These are phyloP conservation scores for Xylaria hypoxylon DNA, from an alignment of 2,329 filamentous ascomycete genomes.

Conservation along the genomic window DNA sequence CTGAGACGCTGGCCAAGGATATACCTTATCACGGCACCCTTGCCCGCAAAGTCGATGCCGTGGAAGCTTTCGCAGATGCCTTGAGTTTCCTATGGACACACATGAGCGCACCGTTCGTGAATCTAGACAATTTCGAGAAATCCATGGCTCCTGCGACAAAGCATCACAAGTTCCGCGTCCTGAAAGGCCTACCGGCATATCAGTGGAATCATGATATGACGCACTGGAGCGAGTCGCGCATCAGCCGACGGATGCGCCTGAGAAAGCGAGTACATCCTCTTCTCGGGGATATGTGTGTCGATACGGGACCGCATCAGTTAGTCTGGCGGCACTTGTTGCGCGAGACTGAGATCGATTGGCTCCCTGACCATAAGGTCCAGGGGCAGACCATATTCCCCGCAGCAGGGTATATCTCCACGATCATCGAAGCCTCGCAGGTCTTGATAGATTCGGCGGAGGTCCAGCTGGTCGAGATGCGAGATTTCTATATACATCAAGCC, in stretches of 20 bases:
- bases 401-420: not conserved
- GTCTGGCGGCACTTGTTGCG: not conserved
- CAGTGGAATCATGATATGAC: slow-evolving; percentile 34
- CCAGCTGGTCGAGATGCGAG: not conserved
- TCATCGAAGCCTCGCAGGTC: not conserved
- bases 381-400: not conserved
- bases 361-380: not conserved
- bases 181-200: slow-evolving; percentile 37
- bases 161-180: not conserved
- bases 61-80: not conserved
- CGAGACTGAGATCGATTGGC: not conserved
- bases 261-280: too few species aligned
- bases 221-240: not conserved
- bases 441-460: not conserved
- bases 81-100: not conserved
- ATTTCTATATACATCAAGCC: not conserved
- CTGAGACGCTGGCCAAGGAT: not conserved
- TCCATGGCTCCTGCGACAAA: not conserved
- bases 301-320: not conserved
- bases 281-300: not conserved
- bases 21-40: not conserved
- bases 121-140: not conserved
- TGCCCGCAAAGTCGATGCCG: not conserved
- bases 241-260: too few species aligned
- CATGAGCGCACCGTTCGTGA: not conserved